Evolutionary conservation across 441 rosid species (phyloP), one percentile per base, ranked within the genome.

Genomic region (Syzygium malaccense): DNA sequence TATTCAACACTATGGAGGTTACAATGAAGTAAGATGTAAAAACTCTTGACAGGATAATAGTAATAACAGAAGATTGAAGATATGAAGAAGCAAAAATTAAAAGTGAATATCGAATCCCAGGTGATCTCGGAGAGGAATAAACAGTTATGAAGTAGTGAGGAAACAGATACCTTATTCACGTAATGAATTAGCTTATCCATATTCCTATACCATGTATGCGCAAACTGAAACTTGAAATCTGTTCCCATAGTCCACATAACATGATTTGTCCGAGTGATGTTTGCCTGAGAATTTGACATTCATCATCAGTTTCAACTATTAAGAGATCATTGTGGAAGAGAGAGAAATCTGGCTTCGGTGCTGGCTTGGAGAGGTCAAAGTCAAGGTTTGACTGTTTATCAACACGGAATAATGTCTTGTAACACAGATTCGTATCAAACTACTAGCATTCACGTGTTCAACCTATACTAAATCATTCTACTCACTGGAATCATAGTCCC

Each of bases 221-320:
- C 99, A 91, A 96, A 98, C 89, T 98, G 99, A 93, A 96, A 98
- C 91, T 94, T 95, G 92, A 98, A 98, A 94, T 98, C 99, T 90
- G 99, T 97, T 92, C 99, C 99, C 99, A 97, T 96, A 75, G 99
- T 98, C 94, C 96, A 98, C 99, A 98, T 98, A 87, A 98, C 92
- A 89, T 98, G 99, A 93, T 98, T 91, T 83, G 96, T 93, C 88
- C 96, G 93, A 88, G 99, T 98, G 84, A 97, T 95, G 93, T 98
- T 97, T 87, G 99, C 99, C 99, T 98, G 96, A 85, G 64, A 92
- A 91, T 54, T 37, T 7, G n/a, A 75, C 32, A 86, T 75, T 25
- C 68, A 66, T 54, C 33, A 55, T 60, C 62, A 88, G 33, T 48
- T 85, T 41, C 56, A 53, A 62, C 85, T 53, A 54, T 26, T 58